Evolutionary conservation across 805 yeast genomes (phyloP).

Genomic region (Pichia heedii): DNA sequence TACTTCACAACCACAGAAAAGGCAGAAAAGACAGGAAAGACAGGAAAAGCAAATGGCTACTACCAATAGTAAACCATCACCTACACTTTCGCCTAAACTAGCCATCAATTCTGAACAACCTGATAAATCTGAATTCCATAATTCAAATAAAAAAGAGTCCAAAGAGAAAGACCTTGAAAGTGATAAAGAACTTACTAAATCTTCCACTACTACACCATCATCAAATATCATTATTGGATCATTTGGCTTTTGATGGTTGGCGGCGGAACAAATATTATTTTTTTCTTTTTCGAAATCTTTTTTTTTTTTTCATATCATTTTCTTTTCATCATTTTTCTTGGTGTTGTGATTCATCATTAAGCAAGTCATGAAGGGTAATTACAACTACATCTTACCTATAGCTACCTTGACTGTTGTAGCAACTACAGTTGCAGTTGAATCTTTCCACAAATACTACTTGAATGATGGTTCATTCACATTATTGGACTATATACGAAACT

Average conservation of each 20-base stretch:
- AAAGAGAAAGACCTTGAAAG: neutral
- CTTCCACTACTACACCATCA: neutral
- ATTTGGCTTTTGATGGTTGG: slow-evolving; percentile 4
- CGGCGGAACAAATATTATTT: neutral
- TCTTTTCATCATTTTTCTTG: neutral
- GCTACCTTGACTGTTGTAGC: slow-evolving; percentile 2
- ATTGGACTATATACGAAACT: slow-evolving; percentile 6
- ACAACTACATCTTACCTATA: neutral
- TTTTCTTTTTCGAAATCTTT: neutral
- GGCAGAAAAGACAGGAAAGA: neutral
- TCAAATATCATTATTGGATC: slow-evolving; percentile 8
- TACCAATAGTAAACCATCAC: neutral
- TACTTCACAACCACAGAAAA: neutral
- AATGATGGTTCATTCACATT: slow-evolving; percentile 4
- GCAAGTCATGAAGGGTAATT: neutral
- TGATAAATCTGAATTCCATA: no score
- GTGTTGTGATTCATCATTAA: neutral
- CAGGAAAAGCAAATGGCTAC: no score
- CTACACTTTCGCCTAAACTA: no score
- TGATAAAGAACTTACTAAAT: neutral
- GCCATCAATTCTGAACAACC: no score
- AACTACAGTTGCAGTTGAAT: slow-evolving; percentile 6
- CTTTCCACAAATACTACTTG: slow-evolving; percentile 2
- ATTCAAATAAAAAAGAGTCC: no score
- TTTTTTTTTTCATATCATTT: neutral